phyloP scores from a whole-genome alignment of 257 asterid species.

The Rubia yunnanensis region DNA sequence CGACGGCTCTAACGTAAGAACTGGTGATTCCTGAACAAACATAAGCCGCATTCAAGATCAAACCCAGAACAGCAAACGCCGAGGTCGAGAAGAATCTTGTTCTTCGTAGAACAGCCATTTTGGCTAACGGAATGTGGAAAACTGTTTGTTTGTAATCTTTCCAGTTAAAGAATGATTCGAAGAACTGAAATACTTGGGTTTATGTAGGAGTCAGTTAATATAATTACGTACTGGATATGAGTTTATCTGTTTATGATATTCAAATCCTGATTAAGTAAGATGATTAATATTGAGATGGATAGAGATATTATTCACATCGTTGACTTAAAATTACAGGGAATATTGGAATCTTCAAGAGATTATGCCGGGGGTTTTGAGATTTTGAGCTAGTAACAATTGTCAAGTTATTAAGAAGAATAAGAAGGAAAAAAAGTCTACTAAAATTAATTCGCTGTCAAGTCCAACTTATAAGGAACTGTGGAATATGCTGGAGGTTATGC shows the following conservation, averaged over 20 bases:
- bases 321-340: neutral
- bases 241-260: too few species aligned
- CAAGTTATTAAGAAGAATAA: neutral
- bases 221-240: neutral
- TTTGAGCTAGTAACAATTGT: neutral
- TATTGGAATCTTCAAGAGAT: neutral
- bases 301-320: neutral
- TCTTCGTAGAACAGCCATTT: conserved; percentile 21
- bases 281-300: neutral
- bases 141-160: neutral
- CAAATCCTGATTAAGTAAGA: neutral
- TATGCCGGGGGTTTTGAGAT: neutral
- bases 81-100: conserved; percentile 11
- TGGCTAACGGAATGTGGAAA: neutral
- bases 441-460: neutral
- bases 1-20: conserved; percentile 44
- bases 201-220: neutral
- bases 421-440: neutral
- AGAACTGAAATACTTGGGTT: neutral
- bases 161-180: neutral
- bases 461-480: neutral
- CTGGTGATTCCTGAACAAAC: conserved; percentile 60
- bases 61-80: conserved; percentile 25
- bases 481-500: neutral
- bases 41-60: conserved; percentile 35